Conservation (phyloP, 73 alveolate species). For the Urostyla sp. region DNA sequence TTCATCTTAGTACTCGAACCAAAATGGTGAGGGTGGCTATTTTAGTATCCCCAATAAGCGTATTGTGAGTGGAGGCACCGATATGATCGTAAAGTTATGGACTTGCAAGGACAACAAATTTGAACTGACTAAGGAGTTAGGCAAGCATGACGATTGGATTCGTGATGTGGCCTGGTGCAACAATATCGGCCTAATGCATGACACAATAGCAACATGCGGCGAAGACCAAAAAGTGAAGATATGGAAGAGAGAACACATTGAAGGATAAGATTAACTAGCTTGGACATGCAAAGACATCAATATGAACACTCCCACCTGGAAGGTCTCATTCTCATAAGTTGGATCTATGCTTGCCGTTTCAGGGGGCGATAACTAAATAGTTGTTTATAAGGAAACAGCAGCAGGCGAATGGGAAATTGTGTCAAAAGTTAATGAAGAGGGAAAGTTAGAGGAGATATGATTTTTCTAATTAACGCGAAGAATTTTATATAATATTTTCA, state of each 20-base stretch:
- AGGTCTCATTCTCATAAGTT: constrained; percentile 57
- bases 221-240: constrained; percentile 48
- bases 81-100: constrained; percentile 37
- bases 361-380: constrained; percentile 48
- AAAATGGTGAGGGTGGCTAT: constrained; percentile 38
- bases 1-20: constrained; percentile 5
- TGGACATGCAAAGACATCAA: background rate
- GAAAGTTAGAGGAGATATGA: constrained; percentile 2
- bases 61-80: constrained; percentile 48
- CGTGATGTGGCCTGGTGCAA: constrained; percentile 76
- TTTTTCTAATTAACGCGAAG: no score
- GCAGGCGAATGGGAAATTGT: constrained; percentile 41
- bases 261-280: background rate
- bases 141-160: constrained; percentile 60
- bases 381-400: constrained; percentile 30
- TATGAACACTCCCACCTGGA: constrained; percentile 56
- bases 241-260: constrained; percentile 25
- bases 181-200: constrained; percentile 36
- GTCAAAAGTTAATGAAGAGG: constrained; percentile 25
- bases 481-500: no score
- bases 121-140: background rate
- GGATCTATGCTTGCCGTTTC: constrained; percentile 62
- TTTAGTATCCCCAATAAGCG: constrained; percentile 43
- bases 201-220: constrained; percentile 55
- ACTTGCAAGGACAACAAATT: constrained; percentile 18